These are phyloP conservation scores for Geotrichum macrosporum DNA, from an alignment of 1,139 yeast species.

Conservation along the genomic window DNA sequence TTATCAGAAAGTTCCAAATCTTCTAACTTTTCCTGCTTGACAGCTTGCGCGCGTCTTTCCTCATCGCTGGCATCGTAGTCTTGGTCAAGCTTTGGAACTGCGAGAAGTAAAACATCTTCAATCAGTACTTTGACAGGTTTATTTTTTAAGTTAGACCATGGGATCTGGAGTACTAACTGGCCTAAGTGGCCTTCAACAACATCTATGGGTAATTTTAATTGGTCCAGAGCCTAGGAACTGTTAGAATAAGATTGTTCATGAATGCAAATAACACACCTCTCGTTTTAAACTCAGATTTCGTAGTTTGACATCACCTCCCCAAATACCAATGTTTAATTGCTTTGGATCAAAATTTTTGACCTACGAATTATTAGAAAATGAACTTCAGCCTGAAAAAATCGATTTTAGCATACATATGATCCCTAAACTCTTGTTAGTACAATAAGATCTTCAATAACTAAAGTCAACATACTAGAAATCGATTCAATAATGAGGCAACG, in stretches of 20 bases:
- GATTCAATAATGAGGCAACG: constrained; percentile 47
- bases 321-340: constrained; percentile 89
- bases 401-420: constrained; percentile 27
- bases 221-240: constrained; percentile 63
- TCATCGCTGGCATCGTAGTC: constrained; percentile 64
- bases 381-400: background rate
- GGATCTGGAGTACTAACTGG: constrained; percentile 82
- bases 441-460: background rate
- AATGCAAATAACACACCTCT: constrained; percentile 40
- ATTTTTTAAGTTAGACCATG: constrained; percentile 92
- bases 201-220: constrained; percentile 77
- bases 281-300: constrained; percentile 69
- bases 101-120: constrained; percentile 80
- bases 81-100: constrained; percentile 60
- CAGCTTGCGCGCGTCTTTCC: constrained; percentile 53
- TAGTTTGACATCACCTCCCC: constrained; percentile 96
- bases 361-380: no score
- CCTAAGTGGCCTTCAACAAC: constrained; percentile 92
- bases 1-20: constrained; percentile 53
- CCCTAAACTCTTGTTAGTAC: constrained; percentile 24
- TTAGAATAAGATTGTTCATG: constrained; percentile 16
- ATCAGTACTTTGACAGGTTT: constrained; percentile 90
- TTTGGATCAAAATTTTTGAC: constrained; percentile 94
- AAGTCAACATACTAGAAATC: constrained; percentile 42
- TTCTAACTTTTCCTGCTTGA: constrained; percentile 64